These are phyloP conservation scores for Colletotrichum acutatum DNA, from an alignment of 2,329 filamentous ascomycete species.

Conservation along the genomic window DNA sequence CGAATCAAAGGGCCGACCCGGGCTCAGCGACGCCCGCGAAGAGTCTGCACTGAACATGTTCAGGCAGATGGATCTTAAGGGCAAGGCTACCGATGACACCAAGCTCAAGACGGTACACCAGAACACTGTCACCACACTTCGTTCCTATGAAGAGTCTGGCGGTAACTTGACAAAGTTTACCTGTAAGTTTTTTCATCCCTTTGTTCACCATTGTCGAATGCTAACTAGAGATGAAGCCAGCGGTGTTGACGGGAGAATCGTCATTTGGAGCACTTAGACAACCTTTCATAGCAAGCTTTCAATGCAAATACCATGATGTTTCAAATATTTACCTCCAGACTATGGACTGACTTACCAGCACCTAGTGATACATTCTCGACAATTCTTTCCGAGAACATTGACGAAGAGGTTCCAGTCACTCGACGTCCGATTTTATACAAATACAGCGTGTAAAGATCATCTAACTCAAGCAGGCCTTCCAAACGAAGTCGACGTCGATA, in stretches of 20 bases:
- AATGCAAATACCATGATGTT: constrained; percentile 26
- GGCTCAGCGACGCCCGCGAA: constrained; percentile 74
- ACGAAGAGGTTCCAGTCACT: neutral
- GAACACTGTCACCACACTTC: constrained; percentile 90
- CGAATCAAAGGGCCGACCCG: constrained; percentile 76
- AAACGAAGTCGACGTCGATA: neutral
- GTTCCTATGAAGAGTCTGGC: constrained; percentile 76
- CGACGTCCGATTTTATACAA: neutral
- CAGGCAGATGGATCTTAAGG: constrained; percentile 97
- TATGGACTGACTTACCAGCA: neutral
- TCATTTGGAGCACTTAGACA: constrained; percentile 77
- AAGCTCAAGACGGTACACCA: constrained; percentile 96
- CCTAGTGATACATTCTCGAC: neutral
- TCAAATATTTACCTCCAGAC: neutral
- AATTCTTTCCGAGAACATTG: neutral
- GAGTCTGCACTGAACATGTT: constrained; percentile 99
- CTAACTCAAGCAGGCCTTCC: neutral
- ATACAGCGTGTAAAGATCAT: neutral
- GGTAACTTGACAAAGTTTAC: constrained; percentile 82
- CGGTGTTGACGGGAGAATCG: constrained; percentile 84
- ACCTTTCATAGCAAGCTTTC: constrained; percentile 29
- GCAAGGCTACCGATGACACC: constrained; percentile 90
- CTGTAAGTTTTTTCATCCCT: constrained; percentile 68
- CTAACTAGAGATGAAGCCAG: constrained; percentile 66
- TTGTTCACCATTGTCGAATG: constrained; percentile 9